Conservation (phyloP, 345 rosid genomes). For the Salix caprea region DNA sequence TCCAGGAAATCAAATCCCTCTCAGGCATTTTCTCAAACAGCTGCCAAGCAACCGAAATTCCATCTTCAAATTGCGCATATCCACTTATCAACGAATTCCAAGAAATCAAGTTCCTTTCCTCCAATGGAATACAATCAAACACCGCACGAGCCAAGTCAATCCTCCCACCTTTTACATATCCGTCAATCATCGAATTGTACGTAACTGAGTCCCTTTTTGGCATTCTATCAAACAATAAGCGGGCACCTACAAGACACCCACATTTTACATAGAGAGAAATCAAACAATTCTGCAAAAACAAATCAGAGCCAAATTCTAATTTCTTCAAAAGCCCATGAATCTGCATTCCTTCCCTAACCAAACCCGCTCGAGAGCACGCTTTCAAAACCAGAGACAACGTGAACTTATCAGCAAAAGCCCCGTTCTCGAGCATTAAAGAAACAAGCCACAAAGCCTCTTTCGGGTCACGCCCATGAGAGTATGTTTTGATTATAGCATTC, state of each 20-base stretch:
- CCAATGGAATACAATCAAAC: slow-evolving; percentile 45
- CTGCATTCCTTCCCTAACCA: slow-evolving; percentile 40
- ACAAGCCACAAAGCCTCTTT: slow-evolving; percentile 27
- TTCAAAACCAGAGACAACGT: slow-evolving; percentile 45
- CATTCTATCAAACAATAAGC: slow-evolving; percentile 38
- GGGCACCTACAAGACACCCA: slow-evolving; percentile 19
- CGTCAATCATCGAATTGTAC: slow-evolving; percentile 45
- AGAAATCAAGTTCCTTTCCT: slow-evolving; percentile 42
- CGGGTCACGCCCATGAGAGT: slow-evolving; percentile 46
- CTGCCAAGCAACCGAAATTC: slow-evolving; percentile 36
- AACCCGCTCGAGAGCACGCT: slow-evolving; percentile 42
- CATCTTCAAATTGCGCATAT: slow-evolving; percentile 28
- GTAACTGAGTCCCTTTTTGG: slow-evolving; percentile 36
- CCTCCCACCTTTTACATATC: slow-evolving; percentile 48
- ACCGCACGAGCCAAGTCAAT: slow-evolving; percentile 38
- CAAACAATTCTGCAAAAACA: slow-evolving; percentile 44
- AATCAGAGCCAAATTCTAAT: slow-evolving; percentile 22
- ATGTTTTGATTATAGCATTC: slow-evolving; percentile 46
- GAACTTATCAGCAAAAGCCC: slow-evolving; percentile 34
- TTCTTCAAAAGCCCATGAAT: slow-evolving; percentile 48
- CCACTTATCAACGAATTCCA: slow-evolving; percentile 76
- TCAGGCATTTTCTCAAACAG: slow-evolving; percentile 53
- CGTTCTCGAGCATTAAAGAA: slow-evolving; percentile 37
- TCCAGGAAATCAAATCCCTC: slow-evolving; percentile 47
- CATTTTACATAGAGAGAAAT: slow-evolving; percentile 24